Percentiles rank a stretch among this genome's conserved stretches.
phyloP scores from a whole-genome alignment of 805 yeast species.

The Metahyphopichia silvanorum region DNA sequence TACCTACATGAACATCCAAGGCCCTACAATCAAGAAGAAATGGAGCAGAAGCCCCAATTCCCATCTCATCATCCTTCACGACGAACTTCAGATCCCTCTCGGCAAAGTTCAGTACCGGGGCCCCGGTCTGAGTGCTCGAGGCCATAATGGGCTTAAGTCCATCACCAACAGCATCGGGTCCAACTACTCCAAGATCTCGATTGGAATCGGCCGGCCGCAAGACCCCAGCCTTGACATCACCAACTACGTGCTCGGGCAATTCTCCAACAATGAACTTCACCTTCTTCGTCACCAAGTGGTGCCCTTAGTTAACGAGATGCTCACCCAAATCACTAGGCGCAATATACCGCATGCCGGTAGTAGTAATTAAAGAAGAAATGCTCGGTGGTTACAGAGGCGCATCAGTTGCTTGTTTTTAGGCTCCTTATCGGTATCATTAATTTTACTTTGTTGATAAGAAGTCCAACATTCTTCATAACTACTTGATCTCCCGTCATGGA shows the following conservation, averaged over 20 bases:
- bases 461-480: too few species aligned
- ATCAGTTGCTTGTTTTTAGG: too few species aligned
- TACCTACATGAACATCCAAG: slow-evolving; percentile 70
- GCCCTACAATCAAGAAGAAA: slow-evolving; percentile 48
- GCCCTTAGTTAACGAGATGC: slow-evolving; percentile 33
- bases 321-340: slow-evolving; percentile 34
- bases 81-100: slow-evolving; percentile 64
- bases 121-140: slow-evolving; percentile 63
- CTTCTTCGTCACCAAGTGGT: slow-evolving; percentile 37
- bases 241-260: slow-evolving; percentile 59
- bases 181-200: slow-evolving; percentile 59
- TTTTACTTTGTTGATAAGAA: too few species aligned
- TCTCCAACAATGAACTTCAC: slow-evolving; percentile 44
- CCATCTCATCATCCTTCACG: slow-evolving; percentile 62
- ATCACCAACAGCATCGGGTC: slow-evolving; percentile 47
- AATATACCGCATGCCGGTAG: too few species aligned
- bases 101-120: slow-evolving; percentile 66
- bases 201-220: slow-evolving; percentile 76
- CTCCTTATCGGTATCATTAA: too few species aligned
- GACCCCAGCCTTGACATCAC: slow-evolving; percentile 47
- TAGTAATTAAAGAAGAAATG: too few species aligned
- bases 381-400: too few species aligned
- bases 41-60: slow-evolving; percentile 35
- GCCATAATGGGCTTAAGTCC: slow-evolving; percentile 80
- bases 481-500: too few species aligned